These are phyloP conservation scores for Plenodomus biglobosus DNA, from an alignment of 2,329 filamentous ascomycete genomes.

Conservation along the genomic window DNA sequence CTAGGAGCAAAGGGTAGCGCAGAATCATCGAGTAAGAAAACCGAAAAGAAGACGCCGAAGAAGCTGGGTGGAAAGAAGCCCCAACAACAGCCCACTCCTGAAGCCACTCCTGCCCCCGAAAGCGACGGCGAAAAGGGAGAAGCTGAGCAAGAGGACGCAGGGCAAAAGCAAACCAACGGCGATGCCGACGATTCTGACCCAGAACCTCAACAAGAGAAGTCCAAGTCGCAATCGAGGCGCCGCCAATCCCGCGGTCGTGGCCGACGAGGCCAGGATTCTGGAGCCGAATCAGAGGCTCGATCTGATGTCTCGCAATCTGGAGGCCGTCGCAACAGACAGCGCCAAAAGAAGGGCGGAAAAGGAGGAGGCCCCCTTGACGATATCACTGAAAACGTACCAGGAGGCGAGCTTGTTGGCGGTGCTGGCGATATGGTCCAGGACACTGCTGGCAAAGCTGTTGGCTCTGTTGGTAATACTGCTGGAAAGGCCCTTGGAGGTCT, in stretches of 20 bases:
- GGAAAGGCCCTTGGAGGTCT: conserved; percentile 52
- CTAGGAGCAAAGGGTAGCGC: conserved; percentile 41
- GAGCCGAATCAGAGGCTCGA: conserved; percentile 57
- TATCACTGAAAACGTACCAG: conserved; percentile 57
- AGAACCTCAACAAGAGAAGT: conserved; percentile 50
- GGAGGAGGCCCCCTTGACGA: conserved; percentile 55
- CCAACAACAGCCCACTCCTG: conserved; percentile 50
- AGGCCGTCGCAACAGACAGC: conserved; percentile 59
- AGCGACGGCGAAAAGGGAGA: conserved; percentile 47
- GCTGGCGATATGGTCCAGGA: conserved; percentile 59
- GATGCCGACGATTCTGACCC: conserved; percentile 47
- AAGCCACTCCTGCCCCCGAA: conserved; percentile 50
- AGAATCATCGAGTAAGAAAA: conserved; percentile 49
- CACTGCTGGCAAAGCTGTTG: conserved; percentile 57
- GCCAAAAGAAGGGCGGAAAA: conserved; percentile 51
- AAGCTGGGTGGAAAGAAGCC: conserved; percentile 52
- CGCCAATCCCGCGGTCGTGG: conserved; percentile 55
- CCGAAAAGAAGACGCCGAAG: conserved; percentile 52
- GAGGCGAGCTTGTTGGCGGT: conserved; percentile 55
- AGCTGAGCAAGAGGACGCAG: conserved; percentile 47
- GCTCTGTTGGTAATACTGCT: conserved; percentile 46
- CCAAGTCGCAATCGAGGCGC: conserved; percentile 50
- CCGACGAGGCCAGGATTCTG: conserved; percentile 50
- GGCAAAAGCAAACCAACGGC: conserved; percentile 40
- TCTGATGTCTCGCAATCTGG: conserved; percentile 56